A percentile compares a stretch with the other conserved stretches of the same genome.
Evolutionary conservation across 768 basidiomycete genomes (phyloP).

Genomic region (Sporobolomyces pararoseus): DNA sequence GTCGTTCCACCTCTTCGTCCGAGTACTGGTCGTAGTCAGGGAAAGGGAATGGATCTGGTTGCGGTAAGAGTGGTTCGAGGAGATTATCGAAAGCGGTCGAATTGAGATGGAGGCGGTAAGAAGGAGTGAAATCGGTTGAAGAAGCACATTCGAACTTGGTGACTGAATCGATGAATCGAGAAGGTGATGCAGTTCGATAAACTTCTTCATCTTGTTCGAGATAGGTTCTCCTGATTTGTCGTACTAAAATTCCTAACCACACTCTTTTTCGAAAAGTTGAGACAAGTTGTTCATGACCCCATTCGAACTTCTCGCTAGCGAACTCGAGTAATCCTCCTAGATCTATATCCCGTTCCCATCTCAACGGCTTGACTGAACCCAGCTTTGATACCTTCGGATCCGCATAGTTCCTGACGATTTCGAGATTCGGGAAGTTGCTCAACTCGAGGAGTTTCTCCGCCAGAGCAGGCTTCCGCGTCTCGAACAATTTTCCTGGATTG

Average conservation of each 20-base stretch:
- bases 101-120: slow-evolving; percentile 33
- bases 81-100: background rate
- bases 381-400: slow-evolving; percentile 8
- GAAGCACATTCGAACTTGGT: background rate
- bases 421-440: slow-evolving; percentile 8
- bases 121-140: slow-evolving; percentile 12
- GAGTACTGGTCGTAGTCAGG: background rate
- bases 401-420: slow-evolving; percentile 22
- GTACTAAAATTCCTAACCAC: slow-evolving; percentile 19
- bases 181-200: background rate
- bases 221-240: background rate
- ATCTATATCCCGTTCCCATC: slow-evolving; percentile 4
- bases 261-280: slow-evolving; percentile 2
- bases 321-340: slow-evolving; percentile 1
- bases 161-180: background rate
- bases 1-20: background rate
- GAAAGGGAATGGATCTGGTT: slow-evolving; percentile 14
- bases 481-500: slow-evolving; percentile 13
- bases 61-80: slow-evolving; percentile 4
- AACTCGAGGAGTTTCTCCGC: slow-evolving; percentile 16
- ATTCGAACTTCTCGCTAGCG: slow-evolving; percentile 22
- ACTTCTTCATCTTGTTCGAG: background rate
- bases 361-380: background rate
- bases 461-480: background rate
- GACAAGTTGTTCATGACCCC: slow-evolving; percentile 16